A percentile compares a stretch with the other conserved stretches of the same genome.
These are phyloP conservation scores for Fusarium drepaniforme DNA, from an alignment of 2,329 filamentous ascomycete genomes.

Conservation along the genomic window DNA sequence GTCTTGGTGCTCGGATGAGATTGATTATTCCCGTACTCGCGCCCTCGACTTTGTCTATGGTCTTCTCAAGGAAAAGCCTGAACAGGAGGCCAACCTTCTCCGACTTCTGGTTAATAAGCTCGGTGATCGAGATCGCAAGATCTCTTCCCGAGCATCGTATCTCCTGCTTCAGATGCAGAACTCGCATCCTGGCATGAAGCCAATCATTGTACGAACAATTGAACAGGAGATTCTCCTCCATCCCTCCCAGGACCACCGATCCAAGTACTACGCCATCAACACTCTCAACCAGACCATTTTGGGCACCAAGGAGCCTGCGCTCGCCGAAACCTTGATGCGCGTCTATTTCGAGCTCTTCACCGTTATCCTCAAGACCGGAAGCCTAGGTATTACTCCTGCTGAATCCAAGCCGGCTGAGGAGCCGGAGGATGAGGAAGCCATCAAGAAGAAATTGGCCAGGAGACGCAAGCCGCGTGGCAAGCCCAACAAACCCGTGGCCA, in stretches of 20 bases:
- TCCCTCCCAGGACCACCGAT: conserved; percentile 86
- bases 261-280: conserved; percentile 96
- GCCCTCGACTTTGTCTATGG: conserved; percentile 94
- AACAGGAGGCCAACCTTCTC: conserved; percentile 95
- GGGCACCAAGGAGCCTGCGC: conserved; percentile 82
- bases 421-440: conserved; percentile 31
- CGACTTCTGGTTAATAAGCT: conserved; percentile 95
- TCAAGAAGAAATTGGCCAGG: conserved; percentile 19
- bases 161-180: conserved; percentile 91
- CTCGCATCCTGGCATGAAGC: conserved; percentile 93
- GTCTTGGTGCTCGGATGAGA: conserved; percentile 93
- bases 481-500: conserved; percentile 32
- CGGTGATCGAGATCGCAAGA: conserved; percentile 94
- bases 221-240: conserved; percentile 91
- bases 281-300: conserved; percentile 97
- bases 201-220: conserved; percentile 84
- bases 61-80: conserved; percentile 92
- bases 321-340: conserved; percentile 84
- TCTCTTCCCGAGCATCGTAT: conserved; percentile 93
- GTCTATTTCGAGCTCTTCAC: conserved; percentile 96
- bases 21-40: conserved; percentile 90
- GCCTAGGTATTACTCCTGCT: conserved; percentile 55
- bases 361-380: conserved; percentile 76
- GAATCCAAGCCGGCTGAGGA: conserved; percentile 56
- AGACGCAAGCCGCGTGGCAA: conserved; percentile 44